These are phyloP conservation scores for Leptoxyphium fumago DNA, from an alignment of 2,329 filamentous ascomycete species.

Conservation along the genomic window DNA sequence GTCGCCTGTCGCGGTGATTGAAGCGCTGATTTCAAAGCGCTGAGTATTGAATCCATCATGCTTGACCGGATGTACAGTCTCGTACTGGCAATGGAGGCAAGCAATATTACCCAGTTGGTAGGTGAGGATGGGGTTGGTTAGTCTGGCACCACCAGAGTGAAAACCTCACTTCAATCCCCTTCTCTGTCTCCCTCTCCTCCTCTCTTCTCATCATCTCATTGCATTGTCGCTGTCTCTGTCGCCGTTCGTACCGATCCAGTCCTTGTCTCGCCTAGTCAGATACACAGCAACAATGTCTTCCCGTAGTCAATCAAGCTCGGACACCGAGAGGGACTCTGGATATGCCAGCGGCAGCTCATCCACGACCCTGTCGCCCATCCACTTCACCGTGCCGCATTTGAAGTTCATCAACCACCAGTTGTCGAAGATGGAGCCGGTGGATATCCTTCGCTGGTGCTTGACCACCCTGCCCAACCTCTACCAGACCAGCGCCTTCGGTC, in stretches of 20 bases:
- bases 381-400: slow-evolving; percentile 76
- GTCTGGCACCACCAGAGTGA: too few relatives aligned
- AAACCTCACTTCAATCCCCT: too few relatives aligned
- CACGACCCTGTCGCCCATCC: slow-evolving; percentile 55
- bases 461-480: slow-evolving; percentile 77
- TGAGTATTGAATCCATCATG: too few relatives aligned
- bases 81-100: too few relatives aligned
- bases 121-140: too few relatives aligned
- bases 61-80: too few relatives aligned
- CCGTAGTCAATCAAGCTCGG: slow-evolving; percentile 12
- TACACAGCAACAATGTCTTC: slow-evolving; percentile 10
- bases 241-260: neutral
- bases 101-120: too few relatives aligned
- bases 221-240: too few relatives aligned
- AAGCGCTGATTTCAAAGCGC: too few relatives aligned
- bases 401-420: slow-evolving; percentile 83
- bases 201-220: too few relatives aligned
- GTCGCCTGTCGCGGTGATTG: too few relatives aligned
- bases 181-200: too few relatives aligned
- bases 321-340: slow-evolving; percentile 55
- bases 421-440: slow-evolving; percentile 73
- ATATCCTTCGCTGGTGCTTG: slow-evolving; percentile 85
- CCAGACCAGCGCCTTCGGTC: slow-evolving; percentile 34
- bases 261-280: neutral
- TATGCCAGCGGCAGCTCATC: slow-evolving; percentile 60